Evolutionary conservation across 2,329 filamentous ascomycete species (phyloP), one percentile per base, ranked within the genome.

Genomic region (Arthrobotrys sphaeroides): DNA sequence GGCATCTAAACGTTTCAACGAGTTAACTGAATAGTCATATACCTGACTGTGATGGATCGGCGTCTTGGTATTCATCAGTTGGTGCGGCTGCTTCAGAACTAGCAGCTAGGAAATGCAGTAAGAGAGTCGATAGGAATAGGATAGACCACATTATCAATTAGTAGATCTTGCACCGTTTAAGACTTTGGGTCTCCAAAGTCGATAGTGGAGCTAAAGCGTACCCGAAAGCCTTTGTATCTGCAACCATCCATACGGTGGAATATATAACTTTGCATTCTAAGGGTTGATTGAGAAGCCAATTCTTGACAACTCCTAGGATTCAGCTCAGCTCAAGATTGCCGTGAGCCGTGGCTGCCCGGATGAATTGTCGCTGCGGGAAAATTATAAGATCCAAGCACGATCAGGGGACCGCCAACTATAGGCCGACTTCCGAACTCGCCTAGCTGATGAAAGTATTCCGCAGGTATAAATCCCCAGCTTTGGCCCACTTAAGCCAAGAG

Each of bases 51-150:
- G 61, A 33, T 47, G 49, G 69, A 20, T 73, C 69, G 1, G 69
- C 69, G 40, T 73, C 69, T 42, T 62, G 69, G 26, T 73, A 73
- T 57, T 73, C 61, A 22, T 73, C 69, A 3, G 69, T 73, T 5
- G 33, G 10, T 7, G 61, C 69, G 9, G 59, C 61, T 3, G 69
- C 53, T 5, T n/a, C 6, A 16, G 18, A 28, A 13, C 16, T 53
- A 0, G 49, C 42, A 5, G 24, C 51, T 9, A 60, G 36, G n/a
- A 59, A 22, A 18, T 33, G 1, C 1, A 53, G 26, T 6, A 38
- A 28, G 36, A 47, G 10, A 5, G 33, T 53, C 20, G 16, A 51
- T 31, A 53, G 5, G 16, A 51, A 31, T 31, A 24, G 5, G n/a
- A 51, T 42, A 16, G 28, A 13, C 26, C 51, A 31, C 68, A 73